phyloP scores from a whole-genome alignment of 2,329 filamentous ascomycete species.

The Microsporum audouinii region DNA sequence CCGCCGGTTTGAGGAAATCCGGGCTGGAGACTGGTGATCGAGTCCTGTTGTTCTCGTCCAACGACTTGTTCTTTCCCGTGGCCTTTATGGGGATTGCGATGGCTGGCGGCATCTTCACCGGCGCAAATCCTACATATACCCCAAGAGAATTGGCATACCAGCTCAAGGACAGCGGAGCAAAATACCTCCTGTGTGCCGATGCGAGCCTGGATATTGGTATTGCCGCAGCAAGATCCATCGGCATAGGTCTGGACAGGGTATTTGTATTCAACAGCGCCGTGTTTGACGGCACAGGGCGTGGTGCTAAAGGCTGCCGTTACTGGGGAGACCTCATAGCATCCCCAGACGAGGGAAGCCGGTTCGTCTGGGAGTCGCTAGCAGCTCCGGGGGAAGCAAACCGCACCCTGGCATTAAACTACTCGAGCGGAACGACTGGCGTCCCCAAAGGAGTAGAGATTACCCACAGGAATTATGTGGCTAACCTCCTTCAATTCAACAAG shows the following conservation, averaged over 20 bases:
- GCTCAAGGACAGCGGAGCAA: conserved; percentile 57
- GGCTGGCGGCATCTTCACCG: conserved; percentile 67
- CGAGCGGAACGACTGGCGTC: conserved; percentile 60
- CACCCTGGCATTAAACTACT: conserved; percentile 66
- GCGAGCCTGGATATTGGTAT: conserved; percentile 50
- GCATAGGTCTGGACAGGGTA: conserved; percentile 44
- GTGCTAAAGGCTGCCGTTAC: conserved; percentile 40
- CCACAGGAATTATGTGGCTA: conserved; percentile 66
- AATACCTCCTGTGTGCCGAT: conserved; percentile 54
- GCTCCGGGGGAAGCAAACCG: conserved; percentile 24
- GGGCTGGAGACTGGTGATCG: conserved; percentile 59
- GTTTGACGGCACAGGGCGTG: conserved; percentile 32
- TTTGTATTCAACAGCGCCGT: conserved; percentile 55
- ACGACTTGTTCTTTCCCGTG: conserved; percentile 60
- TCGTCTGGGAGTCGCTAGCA: conserved; percentile 48
- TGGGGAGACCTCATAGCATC: conserved; percentile 53
- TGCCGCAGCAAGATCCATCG: conserved; percentile 51
- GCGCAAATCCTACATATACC: conserved; percentile 60
- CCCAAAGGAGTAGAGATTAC: conserved; percentile 76
- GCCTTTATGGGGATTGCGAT: conserved; percentile 63
- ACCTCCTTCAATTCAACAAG: conserved; percentile 50
- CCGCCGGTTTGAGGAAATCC: conserved; percentile 51
- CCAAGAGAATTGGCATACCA: conserved; percentile 64
- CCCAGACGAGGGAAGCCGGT: conserved; percentile 43
- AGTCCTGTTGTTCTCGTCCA: conserved; percentile 61